Base-by-base conservation (phyloP, 2,329 filamentous ascomycete genomes). In the Penicillium psychrosexuale region DNA sequence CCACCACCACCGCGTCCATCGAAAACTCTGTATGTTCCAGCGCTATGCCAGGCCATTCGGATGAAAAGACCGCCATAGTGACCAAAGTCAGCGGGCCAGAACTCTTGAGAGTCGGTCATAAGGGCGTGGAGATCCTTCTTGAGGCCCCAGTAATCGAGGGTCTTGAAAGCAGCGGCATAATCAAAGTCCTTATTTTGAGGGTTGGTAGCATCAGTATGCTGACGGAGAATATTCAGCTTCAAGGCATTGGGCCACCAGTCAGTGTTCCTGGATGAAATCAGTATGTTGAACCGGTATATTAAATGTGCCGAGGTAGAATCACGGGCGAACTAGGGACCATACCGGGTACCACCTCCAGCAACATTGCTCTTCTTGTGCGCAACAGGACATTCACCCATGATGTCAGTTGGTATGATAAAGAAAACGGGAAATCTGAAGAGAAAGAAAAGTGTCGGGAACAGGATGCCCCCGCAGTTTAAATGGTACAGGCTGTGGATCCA, bases 41-140 rank as follows among this genome's bases (percentile, higher is more conserved):
- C 84, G 62, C 85, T 85, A 79, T 91, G 89, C 89, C 89, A 92
- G 57, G 87, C 85, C 86, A 91, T 86, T 55, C 89, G 87, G 69
- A 92, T 81, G 72, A 92, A 91, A 28, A 91, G 81, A 72, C 88
- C 88, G 61, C 88, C 88, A 65, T 91, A 92, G 79, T 91, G 87
- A 53, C 88, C 88, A 67, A 88, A 90, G 70, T 92, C 89, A 31
- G 89, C 89, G 0, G 89, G 89, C 89, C 89, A 92, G 84, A 83
- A 91, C 38, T 89, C 85, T 75, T 91, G 85, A 2, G 87, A 91
- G 70, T 90, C 84, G 48, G 88, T 91, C 85, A 91, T 87, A 66
- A 91, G 69, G 17, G 76, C 78, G n/a, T 77, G 65, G 7, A 92
- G 74, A 69, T 92, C 89, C 75, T 88, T 86, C 84, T 91, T 91